Base-by-base conservation (phyloP, 2,329 filamentous ascomycete genomes). In the Microdochium trichocladiopsis region DNA sequence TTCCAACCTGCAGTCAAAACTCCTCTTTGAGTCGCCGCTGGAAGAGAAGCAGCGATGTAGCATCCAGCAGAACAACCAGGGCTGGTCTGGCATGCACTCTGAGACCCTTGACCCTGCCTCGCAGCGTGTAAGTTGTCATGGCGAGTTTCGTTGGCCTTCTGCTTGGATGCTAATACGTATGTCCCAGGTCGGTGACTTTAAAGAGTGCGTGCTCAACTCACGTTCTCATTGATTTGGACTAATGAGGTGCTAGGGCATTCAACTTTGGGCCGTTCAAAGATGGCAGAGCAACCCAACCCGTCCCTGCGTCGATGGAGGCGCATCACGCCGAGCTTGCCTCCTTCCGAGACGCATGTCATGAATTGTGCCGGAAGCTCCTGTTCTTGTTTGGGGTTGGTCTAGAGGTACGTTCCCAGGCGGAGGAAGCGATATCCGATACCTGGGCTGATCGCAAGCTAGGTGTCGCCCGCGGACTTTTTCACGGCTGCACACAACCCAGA, bases 61-160 rank as follows among this genome's bases (percentile, higher is more conserved):
- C 11, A 95, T 96, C 57, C 78, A 83, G 60, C 83, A 83, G 25
- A 78, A 94, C 73, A 97, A 97, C 64, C 82, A 84, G 43, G 94
- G 93, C 54, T 99, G 92, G 91, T 82, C 88, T 1, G 84, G 83
- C 16, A 92, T 95, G 87, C 87, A 93, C 62, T 83, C 83, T 12
- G 93, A 99, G 71, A 93, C 87, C 1, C 73, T 97, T 11, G 93
- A 97, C 66, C 90, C 92, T 2, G 83, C 84, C 59, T 83, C 84
- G 52, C 91, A 96, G 68, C 83, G 84, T 68, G 88, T 88, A 75
- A 62, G 71, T 66, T 9, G 9, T 12, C 23, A 11, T 6, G 47
- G 36, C 18, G 22, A 12, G 3, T 54, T 11, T 8, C n/a, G n/a
- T n/a, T n/a, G 1, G 16, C 14, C 24, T 9, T 45, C 50, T 25